phyloP scores from a whole-genome alignment of 2,329 filamentous ascomycete genomes.

The Sporothrix luriei region DNA sequence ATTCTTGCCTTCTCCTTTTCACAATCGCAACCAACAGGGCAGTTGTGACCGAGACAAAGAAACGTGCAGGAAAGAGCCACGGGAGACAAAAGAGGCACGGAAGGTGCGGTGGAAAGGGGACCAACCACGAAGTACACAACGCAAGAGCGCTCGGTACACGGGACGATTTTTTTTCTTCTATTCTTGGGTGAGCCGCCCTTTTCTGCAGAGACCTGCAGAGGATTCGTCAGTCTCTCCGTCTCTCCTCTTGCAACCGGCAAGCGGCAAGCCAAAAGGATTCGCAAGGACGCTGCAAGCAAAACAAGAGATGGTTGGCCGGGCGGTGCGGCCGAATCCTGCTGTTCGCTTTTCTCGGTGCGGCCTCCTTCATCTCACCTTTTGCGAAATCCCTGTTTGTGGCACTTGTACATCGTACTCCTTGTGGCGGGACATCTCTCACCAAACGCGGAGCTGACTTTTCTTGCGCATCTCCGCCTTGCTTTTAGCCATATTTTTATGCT shows the following conservation, averaged over 20 bases:
- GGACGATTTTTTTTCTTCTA: background rate
- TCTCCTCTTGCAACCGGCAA: background rate
- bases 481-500: constrained; percentile 25
- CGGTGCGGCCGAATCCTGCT: constrained; percentile 17
- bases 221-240: background rate
- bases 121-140: background rate
- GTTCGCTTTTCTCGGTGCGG: constrained; percentile 11
- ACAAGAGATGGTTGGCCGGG: constrained; percentile 11
- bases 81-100: background rate
- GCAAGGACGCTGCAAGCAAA: background rate
- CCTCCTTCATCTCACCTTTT: constrained; percentile 11
- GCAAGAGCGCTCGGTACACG: background rate
- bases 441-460: background rate
- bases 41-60: constrained; percentile 21
- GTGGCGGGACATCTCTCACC: background rate
- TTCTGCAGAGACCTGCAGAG: background rate
- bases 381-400: constrained; percentile 2
- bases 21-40: background rate
- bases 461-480: background rate
- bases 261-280: background rate
- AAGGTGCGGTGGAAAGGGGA: background rate
- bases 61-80: background rate
- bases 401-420: background rate
- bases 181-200: constrained; percentile 9
- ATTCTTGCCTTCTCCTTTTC: background rate